Evolutionary conservation across 2,329 filamentous ascomycete species (phyloP), one percentile per base, ranked within the genome.

Genomic region (Rhinocladiella similis): DNA sequence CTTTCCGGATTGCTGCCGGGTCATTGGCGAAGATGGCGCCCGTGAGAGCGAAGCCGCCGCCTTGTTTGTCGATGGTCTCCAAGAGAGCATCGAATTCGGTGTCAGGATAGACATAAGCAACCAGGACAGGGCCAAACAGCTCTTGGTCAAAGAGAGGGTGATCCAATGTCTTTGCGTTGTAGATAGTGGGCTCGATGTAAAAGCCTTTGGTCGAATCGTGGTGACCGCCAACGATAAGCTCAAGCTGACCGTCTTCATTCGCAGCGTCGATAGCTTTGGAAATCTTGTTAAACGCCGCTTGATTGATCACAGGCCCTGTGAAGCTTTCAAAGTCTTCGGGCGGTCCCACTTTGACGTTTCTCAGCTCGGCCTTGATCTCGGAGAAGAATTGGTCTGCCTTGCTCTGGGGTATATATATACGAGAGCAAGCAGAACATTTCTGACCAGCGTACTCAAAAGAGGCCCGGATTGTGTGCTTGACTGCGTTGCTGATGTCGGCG

Each of bases 381-480:
- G 83, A 73, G 71, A 85, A 85, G 75, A 90, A 88, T 68, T 73
- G 69, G 59, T 83, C 75, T 25, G 85, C 79, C 86, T 87, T 90
- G 36, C 86, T 70, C 3, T 87, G 90, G 69, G 89, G 84, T 5
- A 91, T 83, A 73, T 92, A 92, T 51, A 83, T 73, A 35, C 89
- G 83, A 41, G 87, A 90, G 18, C 86, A 89, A 53, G 89, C 89
- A 65, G 85, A 89, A 79, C 89, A 93, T 74, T 93, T 93, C 71
- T 93, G 89, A 39, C 89, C 89, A 70, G 91, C 88, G 76, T 84
- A 92, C 73, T 93, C 89, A 67, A 92, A 92, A 3, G 89, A 88
- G 47, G 87, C 89, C 54, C 89, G 87, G 29, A 92, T 82, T 1
- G 88, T 91, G 70, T 91, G 86, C 62, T 87, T 79, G 41, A 82